Conservation (phyloP, 148 eudicot species). For the Nyssa sinensis region DNA sequence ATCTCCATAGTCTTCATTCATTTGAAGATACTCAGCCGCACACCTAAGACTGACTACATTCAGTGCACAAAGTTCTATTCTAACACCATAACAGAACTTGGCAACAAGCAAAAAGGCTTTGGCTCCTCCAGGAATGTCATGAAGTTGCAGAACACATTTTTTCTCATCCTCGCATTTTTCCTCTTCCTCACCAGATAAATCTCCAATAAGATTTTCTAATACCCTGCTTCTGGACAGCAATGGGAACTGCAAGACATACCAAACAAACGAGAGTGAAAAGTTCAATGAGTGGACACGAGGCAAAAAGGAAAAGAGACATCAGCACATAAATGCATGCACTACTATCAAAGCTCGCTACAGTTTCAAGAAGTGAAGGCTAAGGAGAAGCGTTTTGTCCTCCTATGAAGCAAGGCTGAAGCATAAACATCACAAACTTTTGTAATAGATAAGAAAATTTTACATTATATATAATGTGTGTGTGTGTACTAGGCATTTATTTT, state of each 20-base stretch:
- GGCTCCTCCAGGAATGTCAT: slow-evolving; percentile 51
- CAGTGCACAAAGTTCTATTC: slow-evolving; percentile 35
- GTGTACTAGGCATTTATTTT: too few species aligned
- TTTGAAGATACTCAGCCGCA: slow-evolving; percentile 48
- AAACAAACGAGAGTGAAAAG: neutral
- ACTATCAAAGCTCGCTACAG: neutral
- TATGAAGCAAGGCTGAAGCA: neutral
- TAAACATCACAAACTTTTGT: neutral
- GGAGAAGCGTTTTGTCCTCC: neutral
- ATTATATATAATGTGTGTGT: too few species aligned
- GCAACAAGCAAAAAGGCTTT: slow-evolving; percentile 43
- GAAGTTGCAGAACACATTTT: slow-evolving; percentile 28
- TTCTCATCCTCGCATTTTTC: slow-evolving; percentile 23
- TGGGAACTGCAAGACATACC: slow-evolving; percentile 39
- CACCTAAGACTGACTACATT: slow-evolving; percentile 46
- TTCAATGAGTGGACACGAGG: too few species aligned
- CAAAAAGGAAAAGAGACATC: neutral
- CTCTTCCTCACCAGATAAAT: slow-evolving; percentile 18
- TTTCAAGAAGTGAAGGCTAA: neutral
- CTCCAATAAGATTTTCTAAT: slow-evolving; percentile 37
- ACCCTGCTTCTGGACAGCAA: slow-evolving; percentile 41
- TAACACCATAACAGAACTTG: slow-evolving; percentile 50
- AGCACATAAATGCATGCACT: neutral
- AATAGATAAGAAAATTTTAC: too few species aligned
- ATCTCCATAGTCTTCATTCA: slow-evolving; percentile 48